These are phyloP conservation scores for Suhomyces sp. DNA, from an alignment of 805 yeast genomes.

Conservation along the genomic window DNA sequence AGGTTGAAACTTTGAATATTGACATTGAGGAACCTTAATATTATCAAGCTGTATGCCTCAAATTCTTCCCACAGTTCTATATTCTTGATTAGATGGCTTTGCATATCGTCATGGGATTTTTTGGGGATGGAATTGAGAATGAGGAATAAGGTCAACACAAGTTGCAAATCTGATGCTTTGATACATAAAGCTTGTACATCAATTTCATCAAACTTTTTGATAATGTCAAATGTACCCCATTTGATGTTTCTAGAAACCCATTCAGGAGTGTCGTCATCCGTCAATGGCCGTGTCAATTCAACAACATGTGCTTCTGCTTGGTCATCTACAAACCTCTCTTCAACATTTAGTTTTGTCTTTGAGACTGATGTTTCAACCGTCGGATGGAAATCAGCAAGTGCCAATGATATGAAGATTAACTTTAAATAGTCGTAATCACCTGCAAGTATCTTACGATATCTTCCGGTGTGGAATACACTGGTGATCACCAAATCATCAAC, in stretches of 20 bases:
- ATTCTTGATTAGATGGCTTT: not conserved
- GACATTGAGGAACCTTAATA: conserved; percentile 52
- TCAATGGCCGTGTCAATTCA: not conserved
- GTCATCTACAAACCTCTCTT: not conserved
- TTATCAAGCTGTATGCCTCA: conserved; percentile 41
- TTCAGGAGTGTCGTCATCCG: conserved; percentile 13
- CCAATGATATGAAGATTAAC: conserved; percentile 49
- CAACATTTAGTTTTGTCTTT: not conserved
- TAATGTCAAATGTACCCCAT: conserved; percentile 34
- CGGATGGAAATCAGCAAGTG: not conserved
- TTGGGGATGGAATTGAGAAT: conserved; percentile 37
- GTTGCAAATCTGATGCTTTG: conserved; percentile 40
- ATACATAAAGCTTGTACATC: conserved; percentile 38
- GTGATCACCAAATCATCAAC: conserved; percentile 29
- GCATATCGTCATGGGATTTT: conserved; percentile 3
- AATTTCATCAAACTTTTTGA: conserved; percentile 45
- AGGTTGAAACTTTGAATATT: conserved; percentile 25
- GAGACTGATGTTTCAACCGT: not conserved
- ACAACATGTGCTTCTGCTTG: not conserved
- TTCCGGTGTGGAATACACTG: conserved; percentile 40
- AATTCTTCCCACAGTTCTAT: conserved; percentile 40
- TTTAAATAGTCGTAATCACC: conserved; percentile 40
- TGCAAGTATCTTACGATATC: conserved; percentile 35
- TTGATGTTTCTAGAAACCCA: conserved; percentile 15
- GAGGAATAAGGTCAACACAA: conserved; percentile 50